A percentile compares a stretch with the other conserved stretches of the same genome.
Conservation (phyloP, 768 basidiomycete species). For the Lactarius akahatsu region DNA sequence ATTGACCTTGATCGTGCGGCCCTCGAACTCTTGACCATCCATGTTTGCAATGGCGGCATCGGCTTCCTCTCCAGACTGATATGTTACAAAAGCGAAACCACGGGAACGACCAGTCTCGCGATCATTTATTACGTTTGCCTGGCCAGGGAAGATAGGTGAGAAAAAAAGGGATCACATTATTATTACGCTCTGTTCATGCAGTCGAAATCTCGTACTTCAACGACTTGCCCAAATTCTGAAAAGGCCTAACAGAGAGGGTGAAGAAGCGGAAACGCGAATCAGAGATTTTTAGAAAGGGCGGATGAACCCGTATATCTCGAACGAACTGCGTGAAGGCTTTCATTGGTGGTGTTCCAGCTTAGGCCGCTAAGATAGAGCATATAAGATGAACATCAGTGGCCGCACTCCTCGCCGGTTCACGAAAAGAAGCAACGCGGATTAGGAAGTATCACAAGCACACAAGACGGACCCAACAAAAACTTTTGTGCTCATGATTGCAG, state of each 20-base stretch:
- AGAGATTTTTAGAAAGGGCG: not conserved
- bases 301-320: conserved; percentile 44
- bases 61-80: conserved; percentile 59
- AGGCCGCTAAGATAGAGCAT: conserved; percentile 63
- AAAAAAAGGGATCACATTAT: conserved; percentile 29
- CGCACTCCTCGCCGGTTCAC: conserved; percentile 34
- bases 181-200: conserved; percentile 8
- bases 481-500: conserved; percentile 66
- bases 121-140: conserved; percentile 98
- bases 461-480: conserved; percentile 93
- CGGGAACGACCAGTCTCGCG: conserved; percentile 95
- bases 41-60: conserved; percentile 69
- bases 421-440: conserved; percentile 40
- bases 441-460: conserved; percentile 47
- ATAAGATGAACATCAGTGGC: conserved; percentile 55
- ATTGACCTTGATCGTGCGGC: conserved; percentile 85
- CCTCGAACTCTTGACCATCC: conserved; percentile 92
- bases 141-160: conserved; percentile 16
- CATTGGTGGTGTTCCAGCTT: conserved; percentile 96
- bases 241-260: conserved; percentile 61
- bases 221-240: conserved; percentile 72
- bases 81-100: conserved; percentile 96
- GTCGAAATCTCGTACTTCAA: conserved; percentile 78
- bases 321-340: conserved; percentile 84
- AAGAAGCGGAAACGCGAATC: conserved; percentile 48